Percentiles rank a stretch among this genome's conserved stretches.
Evolutionary conservation across 192 early-diverging fungal genomes (phyloP).

Genomic region (Umbelopsis sp.): DNA sequence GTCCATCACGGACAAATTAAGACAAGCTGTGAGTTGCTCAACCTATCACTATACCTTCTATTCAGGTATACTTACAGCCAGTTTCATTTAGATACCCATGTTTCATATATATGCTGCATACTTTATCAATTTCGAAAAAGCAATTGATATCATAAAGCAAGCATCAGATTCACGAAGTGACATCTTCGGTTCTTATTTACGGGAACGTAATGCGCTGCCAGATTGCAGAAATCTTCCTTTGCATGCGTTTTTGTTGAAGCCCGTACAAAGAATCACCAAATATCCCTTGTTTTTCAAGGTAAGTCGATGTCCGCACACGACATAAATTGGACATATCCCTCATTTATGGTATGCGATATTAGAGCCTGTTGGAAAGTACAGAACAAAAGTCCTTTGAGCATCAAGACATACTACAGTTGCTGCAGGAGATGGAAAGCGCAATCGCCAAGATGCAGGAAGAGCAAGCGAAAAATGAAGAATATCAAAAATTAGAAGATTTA

Average conservation of each 20-base stretch:
- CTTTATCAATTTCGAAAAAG: constrained; percentile 12
- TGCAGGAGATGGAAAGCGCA: background rate
- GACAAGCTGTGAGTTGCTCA: constrained; percentile 8
- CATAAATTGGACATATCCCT: no score
- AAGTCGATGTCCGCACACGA: background rate
- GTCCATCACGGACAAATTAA: constrained; percentile 11
- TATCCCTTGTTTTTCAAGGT: constrained; percentile 9
- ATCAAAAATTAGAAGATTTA: constrained; percentile 11
- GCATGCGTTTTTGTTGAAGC: constrained; percentile 10
- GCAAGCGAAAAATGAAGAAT: constrained; percentile 16
- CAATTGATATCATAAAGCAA: constrained; percentile 1
- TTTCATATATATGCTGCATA: constrained; percentile 16
- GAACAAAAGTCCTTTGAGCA: background rate
- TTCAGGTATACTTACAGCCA: no score
- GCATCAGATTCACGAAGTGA: background rate
- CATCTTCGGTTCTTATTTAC: background rate
- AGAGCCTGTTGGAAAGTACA: constrained; percentile 12
- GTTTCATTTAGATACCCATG: background rate
- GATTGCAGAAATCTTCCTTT: background rate
- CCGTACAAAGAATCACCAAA: constrained; percentile 2
- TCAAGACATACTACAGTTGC: background rate
- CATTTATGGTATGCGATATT: no score
- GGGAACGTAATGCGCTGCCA: constrained; percentile 11
- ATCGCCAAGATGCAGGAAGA: constrained; percentile 1
- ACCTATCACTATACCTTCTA: background rate